A percentile compares a stretch with the other conserved stretches of the same genome.
Evolutionary conservation across 2,329 filamentous ascomycete genomes (phyloP).

Genomic region (Pestalotiopsis sp.): DNA sequence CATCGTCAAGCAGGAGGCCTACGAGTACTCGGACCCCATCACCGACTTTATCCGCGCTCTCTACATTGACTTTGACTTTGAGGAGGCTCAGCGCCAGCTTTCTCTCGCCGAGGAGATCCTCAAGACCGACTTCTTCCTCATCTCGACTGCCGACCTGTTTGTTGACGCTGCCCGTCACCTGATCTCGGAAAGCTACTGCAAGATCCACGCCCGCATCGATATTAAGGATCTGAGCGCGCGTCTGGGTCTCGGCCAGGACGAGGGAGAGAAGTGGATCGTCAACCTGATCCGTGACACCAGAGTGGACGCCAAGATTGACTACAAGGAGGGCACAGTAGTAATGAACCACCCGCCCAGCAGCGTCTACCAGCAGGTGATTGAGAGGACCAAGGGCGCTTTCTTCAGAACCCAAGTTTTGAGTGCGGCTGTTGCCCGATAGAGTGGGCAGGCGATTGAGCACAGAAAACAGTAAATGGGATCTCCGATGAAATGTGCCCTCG

Average conservation of each 20-base stretch:
- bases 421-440: slow-evolving; percentile 60
- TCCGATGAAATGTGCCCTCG: background rate
- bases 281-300: slow-evolving; percentile 98
- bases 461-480: background rate
- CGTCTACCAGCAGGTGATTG: slow-evolving; percentile 98
- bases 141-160: slow-evolving; percentile 81
- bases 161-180: slow-evolving; percentile 93
- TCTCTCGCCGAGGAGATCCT: slow-evolving; percentile 87
- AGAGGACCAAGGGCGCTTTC: slow-evolving; percentile 98
- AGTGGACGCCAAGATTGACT: slow-evolving; percentile 98
- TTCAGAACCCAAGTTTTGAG: slow-evolving; percentile 96
- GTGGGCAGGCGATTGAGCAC: slow-evolving; percentile 6
- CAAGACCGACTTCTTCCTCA: slow-evolving; percentile 93
- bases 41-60: slow-evolving; percentile 96
- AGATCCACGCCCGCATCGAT: slow-evolving; percentile 98
- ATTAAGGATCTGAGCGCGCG: slow-evolving; percentile 95
- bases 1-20: slow-evolving; percentile 94
- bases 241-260: slow-evolving; percentile 87
- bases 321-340: slow-evolving; percentile 95
- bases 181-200: slow-evolving; percentile 99
- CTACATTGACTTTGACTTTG: slow-evolving; percentile 95
- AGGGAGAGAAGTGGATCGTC: slow-evolving; percentile 99
- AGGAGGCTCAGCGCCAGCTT: slow-evolving; percentile 91
- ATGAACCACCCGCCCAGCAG: slow-evolving; percentile 99
- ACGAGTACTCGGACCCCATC: slow-evolving; percentile 95